These are phyloP conservation scores for Athelia sp. DNA, from an alignment of 1,284 basidiomycete species.

Conservation along the genomic window DNA sequence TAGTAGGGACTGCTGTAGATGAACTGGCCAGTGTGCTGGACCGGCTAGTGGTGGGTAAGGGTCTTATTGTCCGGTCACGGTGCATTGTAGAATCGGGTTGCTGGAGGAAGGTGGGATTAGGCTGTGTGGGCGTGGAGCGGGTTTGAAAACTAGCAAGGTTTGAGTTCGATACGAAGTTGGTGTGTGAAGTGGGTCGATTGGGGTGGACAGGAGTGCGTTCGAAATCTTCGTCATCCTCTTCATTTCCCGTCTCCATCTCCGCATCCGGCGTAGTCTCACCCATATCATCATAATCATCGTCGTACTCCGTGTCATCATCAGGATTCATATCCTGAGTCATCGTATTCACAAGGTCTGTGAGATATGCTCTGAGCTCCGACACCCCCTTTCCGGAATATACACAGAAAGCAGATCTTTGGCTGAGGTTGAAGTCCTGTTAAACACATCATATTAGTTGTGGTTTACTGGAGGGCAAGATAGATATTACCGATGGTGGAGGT, in stretches of 20 bases:
- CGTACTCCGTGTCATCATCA: conserved; percentile 70
- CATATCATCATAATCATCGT: conserved; percentile 58
- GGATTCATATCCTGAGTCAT: conserved; percentile 65
- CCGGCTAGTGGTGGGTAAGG: neutral
- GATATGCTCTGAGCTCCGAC: conserved; percentile 72
- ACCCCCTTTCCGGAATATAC: conserved; percentile 96
- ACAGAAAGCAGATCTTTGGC: conserved; percentile 92
- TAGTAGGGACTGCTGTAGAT: conserved; percentile 21
- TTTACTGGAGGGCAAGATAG: conserved; percentile 6
- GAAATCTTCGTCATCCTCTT: conserved; percentile 33
- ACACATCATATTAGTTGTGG: neutral
- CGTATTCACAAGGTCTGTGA: conserved; percentile 68
- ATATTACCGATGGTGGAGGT: conserved; percentile 75
- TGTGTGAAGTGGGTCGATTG: neutral
- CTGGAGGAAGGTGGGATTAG: neutral
- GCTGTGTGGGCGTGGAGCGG: neutral
- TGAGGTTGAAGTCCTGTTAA: conserved; percentile 85
- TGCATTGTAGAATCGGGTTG: neutral
- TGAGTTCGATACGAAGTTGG: neutral
- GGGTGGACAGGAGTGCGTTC: conserved; percentile 14
- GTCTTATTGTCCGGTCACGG: neutral
- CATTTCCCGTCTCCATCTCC: conserved; percentile 42
- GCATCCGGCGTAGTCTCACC: conserved; percentile 48
- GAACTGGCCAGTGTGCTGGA: conserved; percentile 5
- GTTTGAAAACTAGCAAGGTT: neutral